Conservation (phyloP, 176 grass and related monocot species). For the Bonia amplexicaulis region DNA sequence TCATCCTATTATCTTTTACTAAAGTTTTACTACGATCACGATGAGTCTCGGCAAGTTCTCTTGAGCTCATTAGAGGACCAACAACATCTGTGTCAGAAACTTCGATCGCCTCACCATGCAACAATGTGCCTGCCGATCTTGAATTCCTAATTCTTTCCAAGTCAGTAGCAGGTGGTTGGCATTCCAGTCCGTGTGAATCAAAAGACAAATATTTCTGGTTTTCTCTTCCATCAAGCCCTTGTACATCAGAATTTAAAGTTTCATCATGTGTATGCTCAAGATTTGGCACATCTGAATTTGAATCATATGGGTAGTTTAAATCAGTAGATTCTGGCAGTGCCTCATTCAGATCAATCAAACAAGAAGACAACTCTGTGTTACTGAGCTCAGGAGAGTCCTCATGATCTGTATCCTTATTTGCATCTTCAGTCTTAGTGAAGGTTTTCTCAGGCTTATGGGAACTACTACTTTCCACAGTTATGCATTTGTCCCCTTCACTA, state of each 20-base stretch:
- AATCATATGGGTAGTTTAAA: not conserved
- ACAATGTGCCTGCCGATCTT: not conserved
- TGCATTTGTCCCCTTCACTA: constrained; percentile 34
- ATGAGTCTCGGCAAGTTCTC: constrained; percentile 8
- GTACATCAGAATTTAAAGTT: not conserved
- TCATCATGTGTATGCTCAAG: constrained; percentile 7
- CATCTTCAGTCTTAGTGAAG: not conserved
- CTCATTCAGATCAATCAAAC: constrained; percentile 47
- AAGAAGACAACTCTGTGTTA: constrained; percentile 9
- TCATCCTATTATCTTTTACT: constrained; percentile 20
- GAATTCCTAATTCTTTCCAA: constrained; percentile 3
- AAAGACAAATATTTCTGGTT: not conserved
- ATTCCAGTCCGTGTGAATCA: constrained; percentile 7
- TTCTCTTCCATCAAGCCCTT: constrained; percentile 14
- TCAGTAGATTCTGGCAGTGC: constrained; percentile 22
- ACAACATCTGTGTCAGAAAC: constrained; percentile 2
- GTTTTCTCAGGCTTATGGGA: constrained; percentile 16
- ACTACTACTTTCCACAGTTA: constrained; percentile 27
- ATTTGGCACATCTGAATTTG: constrained; percentile 19
- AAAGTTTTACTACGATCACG: not conserved
- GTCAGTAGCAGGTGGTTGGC: not conserved
- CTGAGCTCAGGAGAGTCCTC: constrained; percentile 18
- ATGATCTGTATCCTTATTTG: constrained; percentile 1
- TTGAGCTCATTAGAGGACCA: constrained; percentile 12
- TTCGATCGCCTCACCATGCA: not conserved